Evolutionary conservation across 139 green algal genomes (phyloP), one percentile per base, ranked within the genome.

Genomic region (Micromonas pusilla): DNA sequence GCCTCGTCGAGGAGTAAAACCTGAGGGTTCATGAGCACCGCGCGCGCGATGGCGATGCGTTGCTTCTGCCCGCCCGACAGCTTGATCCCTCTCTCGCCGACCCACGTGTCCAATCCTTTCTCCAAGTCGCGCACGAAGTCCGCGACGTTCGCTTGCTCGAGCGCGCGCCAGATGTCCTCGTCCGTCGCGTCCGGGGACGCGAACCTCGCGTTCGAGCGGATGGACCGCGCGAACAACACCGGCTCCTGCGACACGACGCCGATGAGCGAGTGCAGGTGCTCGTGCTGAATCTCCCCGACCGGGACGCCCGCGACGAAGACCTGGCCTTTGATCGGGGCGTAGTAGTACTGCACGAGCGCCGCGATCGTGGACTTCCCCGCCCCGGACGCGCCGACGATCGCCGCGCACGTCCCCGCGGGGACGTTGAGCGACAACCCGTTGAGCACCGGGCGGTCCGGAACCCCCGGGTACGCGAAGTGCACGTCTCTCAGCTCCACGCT

Each of bases 21-120:
- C 16, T 85, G 83, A 0, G 92, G 89, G 3, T 79, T 75, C 82
- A 92, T 91, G 23, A 96, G 79, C 76, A 96, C 91, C 4, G 91
- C 87, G 66, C 93, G 82, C 16, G 92, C 94, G 37, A 98, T 90
- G 1, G 93, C 91, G 37, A 97, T 90, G 0, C 93, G 85, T 86
- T 97, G 93, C 85, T 97, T 97, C 88, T 97, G 93, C 1, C 93
- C 93, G 25, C 93, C 93, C 65, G 85, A 93, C 34, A 98, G 88
- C 88, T 97, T 96, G 13, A 96, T 80, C 0, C 92, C 92, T 4
- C 92, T 79, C 86, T 95, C 92, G 0, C 93, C 93, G 53, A 97
- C 93, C 25, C 92, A 16, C 0, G 94, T 97, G 38, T 83, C 57
- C 77, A 97, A 97, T 2, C 92, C 90, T 78, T 97, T 87, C 0